Base-by-base conservation (phyloP, 495 filamentous ascomycete genomes). In the Talaromyces ruber region DNA sequence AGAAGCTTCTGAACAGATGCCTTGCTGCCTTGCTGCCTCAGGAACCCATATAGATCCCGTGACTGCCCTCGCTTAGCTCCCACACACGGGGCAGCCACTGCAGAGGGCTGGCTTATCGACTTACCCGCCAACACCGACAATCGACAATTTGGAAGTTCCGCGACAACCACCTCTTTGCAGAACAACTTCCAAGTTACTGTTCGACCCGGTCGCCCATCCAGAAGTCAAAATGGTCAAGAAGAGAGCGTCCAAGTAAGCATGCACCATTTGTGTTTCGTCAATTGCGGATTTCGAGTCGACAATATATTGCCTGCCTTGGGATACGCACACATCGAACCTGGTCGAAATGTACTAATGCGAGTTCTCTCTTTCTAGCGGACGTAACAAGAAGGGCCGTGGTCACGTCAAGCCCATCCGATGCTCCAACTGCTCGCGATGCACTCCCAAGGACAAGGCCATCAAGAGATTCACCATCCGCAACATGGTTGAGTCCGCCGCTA, bases 401-500 rank as follows among this genome's bases (percentile, higher is more conserved):
- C 94, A 98, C 84, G 93, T 96, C 77, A 97, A 97, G 87, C 94
- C 94, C 67, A 96, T 99, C 80, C 89, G 94, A 72, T 99, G 94
- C 90, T 96, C 91, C 83, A 99, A 99, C 90, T 99, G 94, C 88
- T 95, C 92, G 75, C 87, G 94, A 85, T 99, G 94, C 88, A 94
- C 90, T 45, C 94, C 94, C 74, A 99, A 99, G 88, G 94, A 99
- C 76, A 99, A 99, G 88, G 95, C 94, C 70, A 98, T 99, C 85
- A 99, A 99, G 92, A 86, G 94, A 81, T 99, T 99, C 86, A 99
- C 94, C 78, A 98, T 99, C 87, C 88, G 94, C 78, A 98, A 98
- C 87, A 98, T 98, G 95, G 94, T 99, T 67, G 94, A 99, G 83
- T 96, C 92, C 64, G 94, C 94, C 68, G 94, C 94, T 75, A 97